Conservation (phyloP, 2,329 filamentous ascomycete species). For the Calonectria fujianensis region DNA sequence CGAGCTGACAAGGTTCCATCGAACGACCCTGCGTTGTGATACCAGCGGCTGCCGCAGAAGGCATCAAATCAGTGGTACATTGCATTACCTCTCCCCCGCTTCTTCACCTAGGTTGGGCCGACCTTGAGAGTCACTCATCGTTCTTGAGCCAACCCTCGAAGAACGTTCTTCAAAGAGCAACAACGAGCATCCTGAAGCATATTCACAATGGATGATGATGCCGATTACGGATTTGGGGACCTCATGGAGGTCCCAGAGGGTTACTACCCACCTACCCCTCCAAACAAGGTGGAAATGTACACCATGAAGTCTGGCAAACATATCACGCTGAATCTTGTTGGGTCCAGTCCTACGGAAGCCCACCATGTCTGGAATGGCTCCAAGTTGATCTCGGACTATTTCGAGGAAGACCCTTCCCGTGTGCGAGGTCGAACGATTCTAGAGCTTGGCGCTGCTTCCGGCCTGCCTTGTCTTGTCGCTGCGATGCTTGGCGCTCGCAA, state of each 20-base stretch:
- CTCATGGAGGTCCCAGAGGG: conserved; percentile 89
- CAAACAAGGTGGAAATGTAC: conserved; percentile 84
- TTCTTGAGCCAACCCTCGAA: neutral
- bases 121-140: conserved; percentile 3
- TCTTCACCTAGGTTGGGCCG: conserved; percentile 1
- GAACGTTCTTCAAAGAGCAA: neutral
- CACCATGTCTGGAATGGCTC: conserved; percentile 95
- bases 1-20: neutral
- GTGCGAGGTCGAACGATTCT: conserved; percentile 83
- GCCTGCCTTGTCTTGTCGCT: conserved; percentile 87
- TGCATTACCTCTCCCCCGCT: conserved; percentile 15
- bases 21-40: neutral
- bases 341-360: conserved; percentile 91
- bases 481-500: conserved; percentile 81
- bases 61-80: conserved; percentile 7
- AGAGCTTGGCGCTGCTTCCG: conserved; percentile 92
- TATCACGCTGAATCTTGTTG: conserved; percentile 86
- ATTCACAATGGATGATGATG: conserved; percentile 58
- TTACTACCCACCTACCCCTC: conserved; percentile 86
- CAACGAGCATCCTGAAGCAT: neutral
- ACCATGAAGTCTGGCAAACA: conserved; percentile 78
- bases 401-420: conserved; percentile 81
- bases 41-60: neutral
- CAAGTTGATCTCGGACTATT: conserved; percentile 84
- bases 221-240: conserved; percentile 63